A percentile compares a stretch with the other conserved stretches of the same genome.
Conservation (phyloP, 1,139 yeast genomes). For the Eremothecium gossypii region DNA sequence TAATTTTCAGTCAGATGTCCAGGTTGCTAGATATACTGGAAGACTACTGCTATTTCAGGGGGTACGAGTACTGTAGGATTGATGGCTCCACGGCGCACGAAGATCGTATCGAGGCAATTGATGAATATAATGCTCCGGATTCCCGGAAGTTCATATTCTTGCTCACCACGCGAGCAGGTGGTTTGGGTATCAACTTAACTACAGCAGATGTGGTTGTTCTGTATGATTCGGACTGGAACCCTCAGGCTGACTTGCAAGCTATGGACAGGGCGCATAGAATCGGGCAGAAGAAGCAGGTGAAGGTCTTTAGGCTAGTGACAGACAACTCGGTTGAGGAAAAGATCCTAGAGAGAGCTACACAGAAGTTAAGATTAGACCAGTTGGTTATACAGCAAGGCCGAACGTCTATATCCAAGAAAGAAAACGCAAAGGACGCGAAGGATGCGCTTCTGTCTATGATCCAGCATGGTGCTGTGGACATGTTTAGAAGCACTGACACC, state of each 20-base stretch:
- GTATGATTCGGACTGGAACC: constrained; percentile 80
- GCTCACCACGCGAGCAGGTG: constrained; percentile 78
- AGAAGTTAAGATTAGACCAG: constrained; percentile 67
- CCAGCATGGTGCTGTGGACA: constrained; percentile 67
- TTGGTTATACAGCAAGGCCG: constrained; percentile 79
- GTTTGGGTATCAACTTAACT: constrained; percentile 74
- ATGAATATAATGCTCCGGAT: constrained; percentile 63
- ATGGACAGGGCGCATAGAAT: constrained; percentile 87
- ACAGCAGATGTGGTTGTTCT: constrained; percentile 66
- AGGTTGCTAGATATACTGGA: constrained; percentile 70
- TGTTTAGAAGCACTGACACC: constrained; percentile 42
- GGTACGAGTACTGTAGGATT: constrained; percentile 61
- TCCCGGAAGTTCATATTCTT: constrained; percentile 62
- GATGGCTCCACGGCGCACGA: constrained; percentile 77
- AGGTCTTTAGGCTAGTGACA: constrained; percentile 66
- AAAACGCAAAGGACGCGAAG: constrained; percentile 41
- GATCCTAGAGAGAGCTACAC: constrained; percentile 71
- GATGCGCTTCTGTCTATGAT: constrained; percentile 72
- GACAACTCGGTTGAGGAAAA: constrained; percentile 78
- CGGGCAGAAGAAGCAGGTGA: constrained; percentile 76
- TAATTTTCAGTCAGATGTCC: constrained; percentile 76
- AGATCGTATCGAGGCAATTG: constrained; percentile 67
- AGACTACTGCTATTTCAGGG: constrained; percentile 65
- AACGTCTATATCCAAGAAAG: constrained; percentile 32
- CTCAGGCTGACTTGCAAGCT: constrained; percentile 80